These are phyloP conservation scores for Isabelozyma gotoi DNA, from an alignment of 805 yeast genomes.

Conservation along the genomic window DNA sequence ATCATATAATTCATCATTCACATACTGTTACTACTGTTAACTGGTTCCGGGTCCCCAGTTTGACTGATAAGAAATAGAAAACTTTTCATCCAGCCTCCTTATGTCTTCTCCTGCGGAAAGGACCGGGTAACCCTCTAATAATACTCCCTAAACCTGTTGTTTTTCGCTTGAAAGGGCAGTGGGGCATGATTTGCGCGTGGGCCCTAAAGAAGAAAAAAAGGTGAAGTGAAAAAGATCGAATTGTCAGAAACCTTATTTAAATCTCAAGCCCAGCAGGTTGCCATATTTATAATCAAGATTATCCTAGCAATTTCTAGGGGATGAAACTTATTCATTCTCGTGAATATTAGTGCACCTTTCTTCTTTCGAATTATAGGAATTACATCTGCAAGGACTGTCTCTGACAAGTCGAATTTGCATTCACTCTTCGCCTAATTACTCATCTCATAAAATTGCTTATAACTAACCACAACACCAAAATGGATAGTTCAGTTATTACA, in stretches of 20 bases:
- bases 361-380: no score
- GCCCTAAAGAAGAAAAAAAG: background rate
- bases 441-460: no score
- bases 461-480: no score
- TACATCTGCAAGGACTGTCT: no score
- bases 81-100: background rate
- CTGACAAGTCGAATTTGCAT: no score
- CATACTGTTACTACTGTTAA: background rate
- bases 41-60: no score
- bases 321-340: background rate
- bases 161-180: background rate
- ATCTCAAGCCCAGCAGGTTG: background rate
- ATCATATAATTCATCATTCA: slow-evolving; percentile 10
- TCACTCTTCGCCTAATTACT: no score
- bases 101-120: background rate
- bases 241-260: no score
- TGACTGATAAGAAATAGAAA: background rate
- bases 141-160: background rate
- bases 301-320: background rate
- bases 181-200: background rate
- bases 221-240: background rate
- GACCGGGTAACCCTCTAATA: background rate
- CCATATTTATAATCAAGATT: background rate
- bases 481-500: background rate
- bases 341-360: background rate